These are phyloP conservation scores for Penicillium arizonense DNA, from an alignment of 495 filamentous ascomycete species.

Conservation along the genomic window DNA sequence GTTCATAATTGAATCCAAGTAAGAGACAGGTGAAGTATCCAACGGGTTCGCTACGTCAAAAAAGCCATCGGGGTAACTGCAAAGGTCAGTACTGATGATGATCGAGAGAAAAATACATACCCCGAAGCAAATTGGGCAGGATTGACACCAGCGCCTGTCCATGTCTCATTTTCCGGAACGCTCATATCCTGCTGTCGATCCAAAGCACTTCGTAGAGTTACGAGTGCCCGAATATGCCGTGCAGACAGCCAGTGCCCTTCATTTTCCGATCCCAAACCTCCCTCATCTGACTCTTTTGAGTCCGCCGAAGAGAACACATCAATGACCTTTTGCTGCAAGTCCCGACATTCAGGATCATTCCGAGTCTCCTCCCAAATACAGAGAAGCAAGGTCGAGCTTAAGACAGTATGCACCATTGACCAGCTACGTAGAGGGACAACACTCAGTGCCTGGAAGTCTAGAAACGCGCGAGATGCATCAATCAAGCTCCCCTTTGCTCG, in stretches of 20 bases:
- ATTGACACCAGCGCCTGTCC: not conserved
- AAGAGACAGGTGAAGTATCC: conserved; percentile 30
- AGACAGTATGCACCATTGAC: conserved; percentile 40
- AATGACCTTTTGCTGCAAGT: conserved; percentile 33
- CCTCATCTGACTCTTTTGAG: conserved; percentile 12
- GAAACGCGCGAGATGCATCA: conserved; percentile 31
- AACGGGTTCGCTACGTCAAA: conserved; percentile 13
- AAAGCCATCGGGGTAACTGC: conserved; percentile 2
- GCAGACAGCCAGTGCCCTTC: conserved; percentile 35
- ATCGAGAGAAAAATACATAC: conserved; percentile 5
- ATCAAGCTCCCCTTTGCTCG: conserved; percentile 31
- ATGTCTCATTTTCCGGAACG: conserved; percentile 4
- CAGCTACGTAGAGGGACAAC: conserved; percentile 33
- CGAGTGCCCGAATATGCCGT: conserved; percentile 33
- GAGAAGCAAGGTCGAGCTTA: conserved; percentile 37
- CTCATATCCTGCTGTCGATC: conserved; percentile 13
- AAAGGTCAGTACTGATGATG: not conserved
- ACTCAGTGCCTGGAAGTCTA: conserved; percentile 35
- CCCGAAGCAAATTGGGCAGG: not conserved
- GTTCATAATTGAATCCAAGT: conserved; percentile 40
- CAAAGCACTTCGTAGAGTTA: conserved; percentile 26
- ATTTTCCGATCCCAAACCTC: conserved; percentile 6
- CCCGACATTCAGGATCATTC: conserved; percentile 31
- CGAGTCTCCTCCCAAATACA: conserved; percentile 41
- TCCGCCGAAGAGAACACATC: conserved; percentile 31